Base-by-base conservation (phyloP, 768 basidiomycete species). In the Lepiota subincarnata region DNA sequence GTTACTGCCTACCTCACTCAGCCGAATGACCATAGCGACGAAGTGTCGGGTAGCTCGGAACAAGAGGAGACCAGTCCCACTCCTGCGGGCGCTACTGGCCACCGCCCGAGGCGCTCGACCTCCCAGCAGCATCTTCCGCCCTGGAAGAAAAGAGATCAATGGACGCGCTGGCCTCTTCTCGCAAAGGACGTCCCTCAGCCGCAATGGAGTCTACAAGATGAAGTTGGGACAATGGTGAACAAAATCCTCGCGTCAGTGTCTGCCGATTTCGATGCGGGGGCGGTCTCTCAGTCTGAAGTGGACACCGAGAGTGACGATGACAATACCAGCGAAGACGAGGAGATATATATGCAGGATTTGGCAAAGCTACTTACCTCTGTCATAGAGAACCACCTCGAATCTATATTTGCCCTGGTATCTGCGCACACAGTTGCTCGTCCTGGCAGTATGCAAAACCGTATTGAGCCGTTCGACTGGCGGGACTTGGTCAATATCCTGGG, bases 141-240 rank as follows among this genome's bases (percentile, higher is more conserved):
- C 59, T 38, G 55, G 62, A 56, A 22, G 55, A 65, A 66, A 63
- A 62, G 73, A 19, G 80, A 86, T 59, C 71, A 70, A 0, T 90
- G 87, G 87, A 89, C 88, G 0, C 73, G 82, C 6, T 92, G 89
- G 89, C 89, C 89, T 1, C 76, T 90, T 47, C 75, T 82, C 14
- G 59, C 73, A 2, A 70, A 73, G 13, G 86, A 91, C 59, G 76
- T 87, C 13, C 71, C 75, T 19, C 70, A 79, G 7, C 87, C 89
- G 1, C 83, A 89, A 67, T 91, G 84, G 84, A 68, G 69, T 7
- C 68, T 92, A 18, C 75, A 82, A 43, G 89, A 91, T 57, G 89
- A 91, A 66, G 73, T 91, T 7, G 66, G 66, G 18, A 63, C 73
- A 1, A 60, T 89, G 26, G 74, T 75, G 4, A 66, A 73, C 16